Evolutionary conservation across 2,329 filamentous ascomycete species (phyloP), one percentile per base, ranked within the genome.

Genomic region (Tolypocladium guangdongense): DNA sequence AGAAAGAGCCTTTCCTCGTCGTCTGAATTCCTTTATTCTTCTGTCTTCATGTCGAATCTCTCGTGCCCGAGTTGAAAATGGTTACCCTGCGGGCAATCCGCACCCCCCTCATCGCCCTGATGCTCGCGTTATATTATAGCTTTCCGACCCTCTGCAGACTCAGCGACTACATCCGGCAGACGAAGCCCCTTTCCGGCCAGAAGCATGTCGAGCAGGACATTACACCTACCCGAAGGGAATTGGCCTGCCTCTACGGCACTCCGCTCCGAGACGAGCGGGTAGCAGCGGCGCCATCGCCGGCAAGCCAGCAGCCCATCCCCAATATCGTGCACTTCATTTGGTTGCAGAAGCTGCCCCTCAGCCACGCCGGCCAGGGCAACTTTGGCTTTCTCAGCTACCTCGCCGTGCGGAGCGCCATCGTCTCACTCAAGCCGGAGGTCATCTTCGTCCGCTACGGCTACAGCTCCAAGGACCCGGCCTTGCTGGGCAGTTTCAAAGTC

Each of bases 251-350:
- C 22, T 33, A 51, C 10, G 54, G 57, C 20, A 36, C 32, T 20
- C 32, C 47, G 2, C 49, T 38, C 22, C 38, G 32, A 24, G n/a
- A 30, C 20, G 27, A n/a, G 11, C 18, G 30, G 7, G 3, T 14
- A 12, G 4, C 20, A 14, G 27, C 41, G 0, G 27, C 45, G 2
- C n/a, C 47, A 16, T 50, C 56, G 18, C 36, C 36, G 3, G 36
- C 36, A n/a, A 47, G 48, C 16, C 36, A 32, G 12, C 39, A 55
- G 14, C n/a, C 51, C 3, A 57, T 58, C 30, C 57, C 57, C 35
- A 57, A 57, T 38, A 43, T 58, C 20, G 52, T 54, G 27, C 55
- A 56, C 47, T 59, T 57, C 54, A 53, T 57, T 5, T 57, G 56
- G 51, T 45, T 58, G 5, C 55, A 57, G 48, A 43, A 32, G 18